These are phyloP conservation scores for Cladosporium austrohemisphaericum DNA, from an alignment of 2,329 filamentous ascomycete species.

Conservation along the genomic window DNA sequence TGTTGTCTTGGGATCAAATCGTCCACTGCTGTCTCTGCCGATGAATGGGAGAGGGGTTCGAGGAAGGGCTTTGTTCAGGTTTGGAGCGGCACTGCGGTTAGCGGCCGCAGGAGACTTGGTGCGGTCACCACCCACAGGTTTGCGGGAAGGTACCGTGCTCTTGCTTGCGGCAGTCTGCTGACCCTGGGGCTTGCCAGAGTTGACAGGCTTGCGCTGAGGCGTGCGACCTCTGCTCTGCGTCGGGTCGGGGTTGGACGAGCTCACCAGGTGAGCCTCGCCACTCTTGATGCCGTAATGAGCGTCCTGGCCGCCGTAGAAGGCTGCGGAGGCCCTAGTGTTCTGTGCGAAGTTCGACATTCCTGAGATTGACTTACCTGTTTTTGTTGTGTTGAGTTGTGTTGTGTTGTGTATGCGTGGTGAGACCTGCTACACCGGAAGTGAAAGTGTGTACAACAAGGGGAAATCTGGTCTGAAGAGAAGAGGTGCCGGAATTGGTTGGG, in stretches of 20 bases:
- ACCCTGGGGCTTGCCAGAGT: background rate
- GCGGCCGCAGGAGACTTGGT: background rate
- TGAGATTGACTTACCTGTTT: constrained; percentile 1
- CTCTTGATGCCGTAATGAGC: background rate
- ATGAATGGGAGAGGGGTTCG: background rate
- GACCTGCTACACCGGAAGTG: constrained; percentile 11
- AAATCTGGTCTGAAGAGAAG: background rate
- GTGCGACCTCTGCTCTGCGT: background rate
- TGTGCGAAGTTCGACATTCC: constrained; percentile 5
- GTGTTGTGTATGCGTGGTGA: constrained; percentile 1
- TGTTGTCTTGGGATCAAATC: background rate
- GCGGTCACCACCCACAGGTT: constrained; percentile 1
- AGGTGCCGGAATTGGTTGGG: background rate
- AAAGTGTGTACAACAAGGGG: constrained; percentile 3
- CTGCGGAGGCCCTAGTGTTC: background rate
- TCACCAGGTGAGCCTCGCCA: background rate
- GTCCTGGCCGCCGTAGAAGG: background rate
- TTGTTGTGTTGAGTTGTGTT: background rate
- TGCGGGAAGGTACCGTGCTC: constrained; percentile 1
- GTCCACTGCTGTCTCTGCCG: background rate
- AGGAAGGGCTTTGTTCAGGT: constrained; percentile 1
- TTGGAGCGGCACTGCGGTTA: background rate
- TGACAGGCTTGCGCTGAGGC: background rate
- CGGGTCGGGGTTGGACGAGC: too few species aligned
- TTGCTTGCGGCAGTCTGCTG: background rate